Conservation (phyloP, 1,284 basidiomycete species). For the Papiliotrema laurentii region DNA sequence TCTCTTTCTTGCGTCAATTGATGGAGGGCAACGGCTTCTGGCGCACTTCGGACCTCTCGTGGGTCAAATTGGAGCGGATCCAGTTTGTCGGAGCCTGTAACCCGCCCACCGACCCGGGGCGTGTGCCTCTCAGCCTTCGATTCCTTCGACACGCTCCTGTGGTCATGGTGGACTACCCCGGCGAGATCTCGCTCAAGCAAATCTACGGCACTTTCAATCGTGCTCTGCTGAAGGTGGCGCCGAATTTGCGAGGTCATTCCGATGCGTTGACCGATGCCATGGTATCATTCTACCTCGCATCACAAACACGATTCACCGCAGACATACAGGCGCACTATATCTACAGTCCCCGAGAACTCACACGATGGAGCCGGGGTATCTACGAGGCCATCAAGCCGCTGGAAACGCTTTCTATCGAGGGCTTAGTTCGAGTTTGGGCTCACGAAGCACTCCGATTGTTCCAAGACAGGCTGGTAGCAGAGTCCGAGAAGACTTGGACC, state of each 20-base stretch:
- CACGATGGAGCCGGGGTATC: slow-evolving; percentile 95
- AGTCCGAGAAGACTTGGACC: slow-evolving; percentile 90
- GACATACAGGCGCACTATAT: slow-evolving; percentile 98
- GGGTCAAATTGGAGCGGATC: slow-evolving; percentile 96
- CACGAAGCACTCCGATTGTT: slow-evolving; percentile 97
- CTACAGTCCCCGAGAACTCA: slow-evolving; percentile 98
- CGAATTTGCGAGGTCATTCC: slow-evolving; percentile 85
- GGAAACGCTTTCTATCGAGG: slow-evolving; percentile 85
- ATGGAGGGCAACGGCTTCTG: slow-evolving; percentile 95
- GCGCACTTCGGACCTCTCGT: slow-evolving; percentile 89
- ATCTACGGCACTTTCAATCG: slow-evolving; percentile 99
- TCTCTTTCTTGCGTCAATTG: slow-evolving; percentile 95
- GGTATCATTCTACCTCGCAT: slow-evolving; percentile 92
- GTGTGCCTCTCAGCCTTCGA: slow-evolving; percentile 93
- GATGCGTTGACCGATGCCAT: slow-evolving; percentile 96
- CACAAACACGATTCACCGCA: slow-evolving; percentile 90
- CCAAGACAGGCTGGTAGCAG: slow-evolving; percentile 91
- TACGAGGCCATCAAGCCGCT: slow-evolving; percentile 94
- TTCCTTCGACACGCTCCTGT: slow-evolving; percentile 97
- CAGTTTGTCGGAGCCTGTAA: slow-evolving; percentile 99
- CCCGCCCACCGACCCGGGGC: slow-evolving; percentile 98
- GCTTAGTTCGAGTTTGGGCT: slow-evolving; percentile 95
- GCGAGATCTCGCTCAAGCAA: slow-evolving; percentile 93
- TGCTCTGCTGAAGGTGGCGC: slow-evolving; percentile 91
- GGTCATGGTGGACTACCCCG: slow-evolving; percentile 99